Conservation (phyloP, 1,139 yeast genomes). For the Scheffersomyces cryptocercus region DNA sequence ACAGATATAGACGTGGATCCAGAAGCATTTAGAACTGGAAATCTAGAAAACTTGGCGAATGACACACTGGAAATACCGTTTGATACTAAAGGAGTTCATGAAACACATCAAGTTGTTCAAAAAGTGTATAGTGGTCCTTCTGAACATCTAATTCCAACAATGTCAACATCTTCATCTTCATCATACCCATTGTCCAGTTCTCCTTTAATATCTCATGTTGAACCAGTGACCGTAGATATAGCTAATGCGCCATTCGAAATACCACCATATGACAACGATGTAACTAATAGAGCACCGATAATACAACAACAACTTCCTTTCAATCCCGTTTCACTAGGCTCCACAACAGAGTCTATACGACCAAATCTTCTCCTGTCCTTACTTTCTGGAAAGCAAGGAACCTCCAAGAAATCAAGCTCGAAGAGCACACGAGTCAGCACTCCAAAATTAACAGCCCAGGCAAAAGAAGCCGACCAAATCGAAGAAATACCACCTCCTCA, state of each 20-base stretch:
- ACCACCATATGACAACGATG: no score
- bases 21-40: background rate
- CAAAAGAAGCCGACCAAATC: constrained; percentile 1
- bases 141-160: background rate
- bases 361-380: constrained; percentile 7
- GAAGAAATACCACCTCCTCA: no score
- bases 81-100: background rate
- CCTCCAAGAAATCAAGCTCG: background rate
- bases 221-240: no score
- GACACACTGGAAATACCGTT: background rate
- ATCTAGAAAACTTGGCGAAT: background rate
- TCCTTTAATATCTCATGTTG: background rate
- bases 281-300: no score
- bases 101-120: background rate
- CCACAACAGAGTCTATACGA: no score
- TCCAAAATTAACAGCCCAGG: constrained; percentile 1
- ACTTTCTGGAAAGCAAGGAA: constrained; percentile 12
- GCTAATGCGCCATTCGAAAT: no score
- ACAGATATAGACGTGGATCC: constrained; percentile 19
- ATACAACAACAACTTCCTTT: background rate
- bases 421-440: constrained; percentile 1
- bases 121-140: no score
- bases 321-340: background rate
- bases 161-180: no score
- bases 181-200: no score